Percentiles rank a stretch among this genome's conserved stretches.
phyloP scores from a whole-genome alignment of 176 grass and related monocot species.

The Microstegium vimineum region DNA sequence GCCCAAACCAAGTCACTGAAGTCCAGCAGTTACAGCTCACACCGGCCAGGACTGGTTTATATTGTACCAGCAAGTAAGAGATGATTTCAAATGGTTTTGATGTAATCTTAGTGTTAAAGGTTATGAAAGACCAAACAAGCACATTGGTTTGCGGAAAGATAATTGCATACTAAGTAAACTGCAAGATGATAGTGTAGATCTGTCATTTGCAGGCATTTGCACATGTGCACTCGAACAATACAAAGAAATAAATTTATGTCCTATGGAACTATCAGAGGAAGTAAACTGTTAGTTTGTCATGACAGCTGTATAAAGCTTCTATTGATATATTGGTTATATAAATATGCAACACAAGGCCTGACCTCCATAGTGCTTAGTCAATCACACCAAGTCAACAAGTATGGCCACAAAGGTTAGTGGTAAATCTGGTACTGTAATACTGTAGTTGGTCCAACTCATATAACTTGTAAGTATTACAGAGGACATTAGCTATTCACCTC shows the following conservation, averaged over 20 bases:
- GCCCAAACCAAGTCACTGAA: not conserved
- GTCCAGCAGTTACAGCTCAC: not conserved
- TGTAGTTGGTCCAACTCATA: not conserved
- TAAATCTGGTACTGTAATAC: not conserved
- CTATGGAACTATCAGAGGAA: not conserved
- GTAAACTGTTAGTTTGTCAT: not conserved
- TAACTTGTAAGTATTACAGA: not conserved
- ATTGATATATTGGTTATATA: conserved; percentile 4
- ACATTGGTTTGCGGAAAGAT: not conserved
- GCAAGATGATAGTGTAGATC: not conserved
- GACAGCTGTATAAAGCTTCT: conserved; percentile 15
- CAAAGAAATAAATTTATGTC: not conserved
- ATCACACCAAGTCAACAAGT: conserved; percentile 13
- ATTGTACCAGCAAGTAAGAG: not conserved
- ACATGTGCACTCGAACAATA: not conserved
- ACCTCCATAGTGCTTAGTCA: conserved; percentile 3
- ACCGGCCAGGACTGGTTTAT: not conserved
- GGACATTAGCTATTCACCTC: not conserved
- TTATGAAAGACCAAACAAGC: not conserved
- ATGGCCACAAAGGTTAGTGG: not conserved
- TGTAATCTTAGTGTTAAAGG: not conserved
- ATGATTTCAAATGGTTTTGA: not conserved
- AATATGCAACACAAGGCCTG: conserved; percentile 8
- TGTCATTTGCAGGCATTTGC: conserved; percentile 11
- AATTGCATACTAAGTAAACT: conserved; percentile 8